phyloP scores from a whole-genome alignment of 139 green algal species.

The Asterochloris sp. region DNA sequence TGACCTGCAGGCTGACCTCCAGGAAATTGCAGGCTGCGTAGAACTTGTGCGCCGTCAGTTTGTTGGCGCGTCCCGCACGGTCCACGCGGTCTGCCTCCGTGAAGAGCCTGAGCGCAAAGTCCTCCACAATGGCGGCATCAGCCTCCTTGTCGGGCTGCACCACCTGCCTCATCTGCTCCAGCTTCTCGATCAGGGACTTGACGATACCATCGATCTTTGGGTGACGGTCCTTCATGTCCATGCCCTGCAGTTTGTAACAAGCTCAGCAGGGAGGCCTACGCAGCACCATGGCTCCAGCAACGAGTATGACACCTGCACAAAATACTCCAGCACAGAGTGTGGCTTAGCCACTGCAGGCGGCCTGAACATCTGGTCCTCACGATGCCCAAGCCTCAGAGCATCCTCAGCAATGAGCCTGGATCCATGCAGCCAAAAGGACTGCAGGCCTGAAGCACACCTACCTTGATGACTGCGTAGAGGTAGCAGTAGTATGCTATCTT shows the following conservation, averaged over 20 bases:
- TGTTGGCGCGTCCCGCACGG: constrained; percentile 52
- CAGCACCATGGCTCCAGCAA: neutral
- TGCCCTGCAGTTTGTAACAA: constrained; percentile 34
- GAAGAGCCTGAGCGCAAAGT: constrained; percentile 77
- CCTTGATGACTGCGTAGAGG: constrained; percentile 70
- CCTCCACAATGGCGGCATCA: constrained; percentile 49
- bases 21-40: constrained; percentile 87
- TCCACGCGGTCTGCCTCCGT: constrained; percentile 62
- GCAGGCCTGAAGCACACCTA: constrained; percentile 22
- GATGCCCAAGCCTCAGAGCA: too few relatives aligned
- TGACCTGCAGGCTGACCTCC: constrained; percentile 45
- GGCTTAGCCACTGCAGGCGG: too few relatives aligned
- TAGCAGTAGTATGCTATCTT: constrained; percentile 81
- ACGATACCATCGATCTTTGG: constrained; percentile 58
- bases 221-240: constrained; percentile 48
- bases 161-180: constrained; percentile 55
- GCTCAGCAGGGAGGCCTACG: neutral
- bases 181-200: constrained; percentile 36
- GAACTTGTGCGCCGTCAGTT: constrained; percentile 75
- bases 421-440: too few relatives aligned
- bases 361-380: too few relatives aligned
- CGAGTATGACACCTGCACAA: neutral
- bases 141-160: constrained; percentile 33
- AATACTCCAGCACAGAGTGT: neutral
- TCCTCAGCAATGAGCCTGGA: too few relatives aligned